Percentiles rank a stretch among this genome's conserved stretches.
phyloP scores from a whole-genome alignment of 2,329 filamentous ascomycete species.

The Fusarium virguliforme region DNA sequence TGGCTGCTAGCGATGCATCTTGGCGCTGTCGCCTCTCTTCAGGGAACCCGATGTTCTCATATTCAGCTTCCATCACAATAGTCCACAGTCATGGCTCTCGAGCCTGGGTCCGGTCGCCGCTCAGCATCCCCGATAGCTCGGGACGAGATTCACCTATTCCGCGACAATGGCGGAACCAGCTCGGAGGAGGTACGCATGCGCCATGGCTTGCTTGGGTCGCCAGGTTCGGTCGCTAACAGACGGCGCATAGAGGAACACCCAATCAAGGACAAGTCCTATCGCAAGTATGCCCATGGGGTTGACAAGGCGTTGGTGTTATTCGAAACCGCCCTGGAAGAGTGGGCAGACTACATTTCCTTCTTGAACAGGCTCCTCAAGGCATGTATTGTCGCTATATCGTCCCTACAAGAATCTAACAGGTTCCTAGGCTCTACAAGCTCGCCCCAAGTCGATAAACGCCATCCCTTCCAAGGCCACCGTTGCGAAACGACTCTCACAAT shows the following conservation, averaged over 20 bases:
- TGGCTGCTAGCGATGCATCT: slow-evolving; percentile 38
- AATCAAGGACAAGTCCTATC: slow-evolving; percentile 78
- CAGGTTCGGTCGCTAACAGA: slow-evolving; percentile 25
- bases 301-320: slow-evolving; percentile 91
- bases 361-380: slow-evolving; percentile 92
- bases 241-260: slow-evolving; percentile 67
- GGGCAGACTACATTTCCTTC: slow-evolving; percentile 99
- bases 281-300: slow-evolving; percentile 90
- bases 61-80: slow-evolving; percentile 35
- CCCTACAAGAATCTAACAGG: slow-evolving; percentile 18
- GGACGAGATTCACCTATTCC: slow-evolving; percentile 83
- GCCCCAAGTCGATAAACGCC: slow-evolving; percentile 78
- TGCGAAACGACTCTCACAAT: slow-evolving; percentile 94
- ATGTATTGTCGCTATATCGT: slow-evolving; percentile 34
- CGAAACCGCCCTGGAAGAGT: slow-evolving; percentile 95
- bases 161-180: slow-evolving; percentile 83
- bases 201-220: background rate
- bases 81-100: slow-evolving; percentile 73
- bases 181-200: slow-evolving; percentile 78
- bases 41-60: slow-evolving; percentile 47
- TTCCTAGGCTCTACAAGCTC: slow-evolving; percentile 85
- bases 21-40: slow-evolving; percentile 27
- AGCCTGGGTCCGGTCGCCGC: slow-evolving; percentile 70
- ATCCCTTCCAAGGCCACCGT: slow-evolving; percentile 88
- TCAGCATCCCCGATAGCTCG: slow-evolving; percentile 84